These are phyloP conservation scores for Paraphaeosphaeria minitans DNA, from an alignment of 2,329 filamentous ascomycete species.

Conservation along the genomic window DNA sequence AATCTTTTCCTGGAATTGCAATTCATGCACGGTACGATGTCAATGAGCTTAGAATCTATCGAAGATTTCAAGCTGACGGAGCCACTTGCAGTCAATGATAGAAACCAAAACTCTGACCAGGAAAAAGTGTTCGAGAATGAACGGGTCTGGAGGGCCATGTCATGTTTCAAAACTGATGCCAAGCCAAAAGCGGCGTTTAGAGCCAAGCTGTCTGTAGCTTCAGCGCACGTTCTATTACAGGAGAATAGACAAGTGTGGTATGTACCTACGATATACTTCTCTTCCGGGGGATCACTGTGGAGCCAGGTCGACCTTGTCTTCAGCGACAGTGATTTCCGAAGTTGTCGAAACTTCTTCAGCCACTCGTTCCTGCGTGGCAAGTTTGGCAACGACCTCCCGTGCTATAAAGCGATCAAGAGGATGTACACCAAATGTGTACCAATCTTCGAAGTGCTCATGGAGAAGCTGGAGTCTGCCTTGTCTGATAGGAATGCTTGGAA, in stretches of 20 bases:
- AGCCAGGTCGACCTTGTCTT: background rate
- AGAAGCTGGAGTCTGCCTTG: background rate
- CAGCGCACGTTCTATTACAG: background rate
- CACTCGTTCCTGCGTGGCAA: background rate
- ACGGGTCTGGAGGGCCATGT: background rate
- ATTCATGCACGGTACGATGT: background rate
- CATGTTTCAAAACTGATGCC: background rate
- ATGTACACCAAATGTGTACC: background rate
- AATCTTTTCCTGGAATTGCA: background rate
- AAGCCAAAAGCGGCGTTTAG: background rate
- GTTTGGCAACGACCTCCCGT: background rate
- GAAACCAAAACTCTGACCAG: background rate
- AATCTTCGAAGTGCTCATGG: background rate
- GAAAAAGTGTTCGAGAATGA: background rate
- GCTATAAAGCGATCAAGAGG: background rate
- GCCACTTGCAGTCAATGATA: background rate
- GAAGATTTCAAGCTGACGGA: background rate
- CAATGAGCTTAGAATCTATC: background rate
- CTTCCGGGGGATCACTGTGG: background rate
- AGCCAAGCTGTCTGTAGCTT: background rate
- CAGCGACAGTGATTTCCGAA: background rate
- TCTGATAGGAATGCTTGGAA: background rate
- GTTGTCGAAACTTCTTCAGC: background rate
- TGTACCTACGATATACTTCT: background rate
- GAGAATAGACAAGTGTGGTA: background rate